Conservation (phyloP, 2,329 filamentous ascomycete genomes). For the Nemania diffusa region DNA sequence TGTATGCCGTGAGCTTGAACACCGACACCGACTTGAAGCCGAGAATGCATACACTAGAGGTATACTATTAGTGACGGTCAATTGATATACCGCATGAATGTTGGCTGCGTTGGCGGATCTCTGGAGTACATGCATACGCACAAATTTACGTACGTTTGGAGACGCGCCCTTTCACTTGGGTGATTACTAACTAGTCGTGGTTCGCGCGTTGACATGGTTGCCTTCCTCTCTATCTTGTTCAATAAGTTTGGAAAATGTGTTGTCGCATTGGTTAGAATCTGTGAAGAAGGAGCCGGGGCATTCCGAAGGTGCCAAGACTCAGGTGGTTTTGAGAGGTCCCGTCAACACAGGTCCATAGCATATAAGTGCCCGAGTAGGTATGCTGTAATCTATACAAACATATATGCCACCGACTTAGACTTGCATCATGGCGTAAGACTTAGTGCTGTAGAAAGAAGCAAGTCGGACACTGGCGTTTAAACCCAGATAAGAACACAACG, state of each 20-base stretch:
- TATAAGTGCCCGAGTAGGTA: background rate
- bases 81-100: background rate
- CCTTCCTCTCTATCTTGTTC: constrained; percentile 4
- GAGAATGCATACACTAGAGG: background rate
- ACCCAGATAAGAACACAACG: background rate
- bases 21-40: constrained; percentile 20
- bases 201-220: background rate
- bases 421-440: constrained; percentile 30
- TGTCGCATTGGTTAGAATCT: constrained; percentile 13
- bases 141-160: constrained; percentile 1
- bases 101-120: constrained; percentile 12
- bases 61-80: background rate
- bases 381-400: background rate
- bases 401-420: constrained; percentile 26
- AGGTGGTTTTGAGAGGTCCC: background rate
- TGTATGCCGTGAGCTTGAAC: constrained; percentile 1
- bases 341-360: background rate
- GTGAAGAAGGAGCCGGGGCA: constrained; percentile 19
- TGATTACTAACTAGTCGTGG: background rate
- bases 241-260: background rate
- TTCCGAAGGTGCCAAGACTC: constrained; percentile 25
- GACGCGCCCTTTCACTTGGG: background rate
- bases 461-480: constrained; percentile 22
- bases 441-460: constrained; percentile 27
- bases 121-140: background rate